Conservation (phyloP, 495 filamentous ascomycete genomes). For the Ramalina intermedia region DNA sequence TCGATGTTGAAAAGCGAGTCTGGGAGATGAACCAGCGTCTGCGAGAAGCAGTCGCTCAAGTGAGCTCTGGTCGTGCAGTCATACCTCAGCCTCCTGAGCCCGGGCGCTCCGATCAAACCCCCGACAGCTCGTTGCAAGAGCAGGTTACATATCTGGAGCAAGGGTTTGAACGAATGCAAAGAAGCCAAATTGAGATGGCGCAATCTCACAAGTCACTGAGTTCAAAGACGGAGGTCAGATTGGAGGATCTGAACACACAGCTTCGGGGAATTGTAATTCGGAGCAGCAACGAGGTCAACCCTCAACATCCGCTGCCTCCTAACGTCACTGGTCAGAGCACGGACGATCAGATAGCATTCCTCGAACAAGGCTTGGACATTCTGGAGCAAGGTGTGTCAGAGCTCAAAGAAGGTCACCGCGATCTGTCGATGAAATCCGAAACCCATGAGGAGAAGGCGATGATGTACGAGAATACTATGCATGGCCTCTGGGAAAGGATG, state of each 20-base stretch:
- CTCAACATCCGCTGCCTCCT: conserved; percentile 34
- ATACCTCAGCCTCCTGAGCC: conserved; percentile 19
- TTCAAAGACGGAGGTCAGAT: conserved; percentile 26
- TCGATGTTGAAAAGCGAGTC: conserved; percentile 52
- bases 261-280: conserved; percentile 36
- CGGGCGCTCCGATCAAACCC: not conserved
- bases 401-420: conserved; percentile 14
- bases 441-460: conserved; percentile 26
- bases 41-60: conserved; percentile 48
- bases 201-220: conserved; percentile 12
- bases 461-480: conserved; percentile 45
- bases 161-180: conserved; percentile 25
- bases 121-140: conserved; percentile 22
- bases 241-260: conserved; percentile 36
- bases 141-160: conserved; percentile 40
- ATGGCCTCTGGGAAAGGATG: conserved; percentile 60
- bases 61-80: conserved; percentile 31
- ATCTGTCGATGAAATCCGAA: conserved; percentile 1
- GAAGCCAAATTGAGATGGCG: conserved; percentile 13
- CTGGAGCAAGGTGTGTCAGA: conserved; percentile 22
- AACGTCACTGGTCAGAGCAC: conserved; percentile 28
- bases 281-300: conserved; percentile 29
- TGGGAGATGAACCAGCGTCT: conserved; percentile 59
- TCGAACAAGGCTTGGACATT: conserved; percentile 28
- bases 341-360: conserved; percentile 39